Conservation (phyloP, 2,329 filamentous ascomycete species). For the Diplodia intermedia region DNA sequence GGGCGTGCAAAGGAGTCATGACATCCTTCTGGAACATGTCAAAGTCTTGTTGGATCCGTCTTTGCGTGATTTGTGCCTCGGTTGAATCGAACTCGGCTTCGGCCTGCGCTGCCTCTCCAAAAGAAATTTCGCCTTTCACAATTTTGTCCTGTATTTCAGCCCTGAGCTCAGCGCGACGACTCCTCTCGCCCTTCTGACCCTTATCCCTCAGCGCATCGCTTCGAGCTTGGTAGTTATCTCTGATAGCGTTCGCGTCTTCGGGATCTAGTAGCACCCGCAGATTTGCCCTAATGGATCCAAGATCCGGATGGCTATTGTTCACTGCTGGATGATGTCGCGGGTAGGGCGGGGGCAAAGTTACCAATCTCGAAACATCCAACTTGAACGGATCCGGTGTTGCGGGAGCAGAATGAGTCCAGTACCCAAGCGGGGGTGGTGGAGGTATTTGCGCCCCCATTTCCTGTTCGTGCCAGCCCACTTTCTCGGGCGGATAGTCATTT, state of each 20-base stretch:
- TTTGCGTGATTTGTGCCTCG: slow-evolving; percentile 74
- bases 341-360: slow-evolving; percentile 92
- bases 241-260: slow-evolving; percentile 72
- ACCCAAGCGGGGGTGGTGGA: slow-evolving; percentile 52
- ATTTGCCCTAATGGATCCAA: slow-evolving; percentile 76
- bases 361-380: slow-evolving; percentile 87
- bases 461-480: slow-evolving; percentile 64
- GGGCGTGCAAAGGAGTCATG: slow-evolving; percentile 80
- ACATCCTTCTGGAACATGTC: slow-evolving; percentile 84
- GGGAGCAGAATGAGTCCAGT: slow-evolving; percentile 47
- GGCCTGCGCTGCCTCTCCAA: slow-evolving; percentile 80
- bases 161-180: slow-evolving; percentile 70
- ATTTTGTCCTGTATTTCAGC: slow-evolving; percentile 81
- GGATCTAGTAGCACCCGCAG: slow-evolving; percentile 79
- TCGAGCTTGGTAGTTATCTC: slow-evolving; percentile 60
- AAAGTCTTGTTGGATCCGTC: slow-evolving; percentile 79
- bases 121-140: slow-evolving; percentile 76
- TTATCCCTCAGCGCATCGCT: slow-evolving; percentile 64
- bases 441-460: slow-evolving; percentile 29
- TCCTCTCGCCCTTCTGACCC: slow-evolving; percentile 61
- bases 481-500: slow-evolving; percentile 70
- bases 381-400: slow-evolving; percentile 60
- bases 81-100: slow-evolving; percentile 75
- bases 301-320: slow-evolving; percentile 91
- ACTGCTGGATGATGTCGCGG: slow-evolving; percentile 94